phyloP scores from a whole-genome alignment of 2,329 filamentous ascomycete genomes.

The Acephala macrosclerotiorum region DNA sequence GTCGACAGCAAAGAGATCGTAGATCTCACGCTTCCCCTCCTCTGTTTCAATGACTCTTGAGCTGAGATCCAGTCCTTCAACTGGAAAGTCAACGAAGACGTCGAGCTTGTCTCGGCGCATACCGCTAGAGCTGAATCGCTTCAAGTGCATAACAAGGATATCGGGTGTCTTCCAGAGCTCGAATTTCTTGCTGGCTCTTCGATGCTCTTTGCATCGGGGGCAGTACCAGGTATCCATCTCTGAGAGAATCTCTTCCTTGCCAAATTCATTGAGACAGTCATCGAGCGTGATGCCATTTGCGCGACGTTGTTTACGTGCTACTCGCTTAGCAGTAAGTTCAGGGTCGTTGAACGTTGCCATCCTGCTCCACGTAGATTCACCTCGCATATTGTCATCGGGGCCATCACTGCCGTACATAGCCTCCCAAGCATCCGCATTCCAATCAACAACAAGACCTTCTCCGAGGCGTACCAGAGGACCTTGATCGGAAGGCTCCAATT shows the following conservation, averaged over 20 bases:
- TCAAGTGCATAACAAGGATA: constrained; percentile 92
- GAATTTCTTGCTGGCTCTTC: constrained; percentile 93
- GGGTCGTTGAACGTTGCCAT: constrained; percentile 61
- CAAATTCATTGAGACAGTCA: constrained; percentile 93
- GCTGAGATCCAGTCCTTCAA: constrained; percentile 84
- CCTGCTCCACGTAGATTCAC: constrained; percentile 62
- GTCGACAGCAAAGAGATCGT: constrained; percentile 94
- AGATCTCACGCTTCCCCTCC: constrained; percentile 81
- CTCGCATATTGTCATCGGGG: constrained; percentile 59
- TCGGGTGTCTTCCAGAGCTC: constrained; percentile 97
- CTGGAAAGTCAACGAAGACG: constrained; percentile 87
- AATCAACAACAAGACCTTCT: constrained; percentile 89
- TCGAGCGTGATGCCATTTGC: constrained; percentile 83
- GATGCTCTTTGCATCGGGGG: constrained; percentile 91
- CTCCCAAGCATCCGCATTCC: constrained; percentile 75
- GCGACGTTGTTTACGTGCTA: constrained; percentile 68
- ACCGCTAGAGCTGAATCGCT: constrained; percentile 89
- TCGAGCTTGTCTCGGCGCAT: constrained; percentile 91
- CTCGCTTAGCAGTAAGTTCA: constrained; percentile 69
- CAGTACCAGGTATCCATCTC: constrained; percentile 99
- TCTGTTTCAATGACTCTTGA: constrained; percentile 81
- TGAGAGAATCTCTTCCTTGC: constrained; percentile 90
- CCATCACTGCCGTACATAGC: constrained; percentile 65
- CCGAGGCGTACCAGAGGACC: constrained; percentile 78
- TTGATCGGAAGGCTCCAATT: constrained; percentile 49